Conservation (phyloP, 1,139 yeast species). For the Yamadazyma blattariae region DNA sequence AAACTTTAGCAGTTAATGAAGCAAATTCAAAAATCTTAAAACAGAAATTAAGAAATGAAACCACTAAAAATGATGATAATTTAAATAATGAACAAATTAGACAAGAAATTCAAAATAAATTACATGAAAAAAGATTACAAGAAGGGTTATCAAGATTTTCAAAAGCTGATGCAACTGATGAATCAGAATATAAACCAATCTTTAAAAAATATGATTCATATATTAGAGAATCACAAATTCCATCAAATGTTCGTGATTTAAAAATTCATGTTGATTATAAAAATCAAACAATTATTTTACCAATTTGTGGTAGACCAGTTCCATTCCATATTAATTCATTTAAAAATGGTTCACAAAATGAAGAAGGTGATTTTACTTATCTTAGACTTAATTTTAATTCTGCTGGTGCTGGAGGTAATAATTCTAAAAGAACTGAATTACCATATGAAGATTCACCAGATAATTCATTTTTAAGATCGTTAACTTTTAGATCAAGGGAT, state of each 20-base stretch:
- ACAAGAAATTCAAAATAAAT: slow-evolving; percentile 75
- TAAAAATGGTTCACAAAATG: slow-evolving; percentile 92
- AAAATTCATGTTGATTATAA: slow-evolving; percentile 85
- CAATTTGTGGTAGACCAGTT: slow-evolving; percentile 94
- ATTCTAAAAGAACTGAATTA: slow-evolving; percentile 68
- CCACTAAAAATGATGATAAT: slow-evolving; percentile 65
- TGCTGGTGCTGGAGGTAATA: slow-evolving; percentile 81
- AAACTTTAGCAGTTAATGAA: slow-evolving; percentile 27
- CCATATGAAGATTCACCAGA: slow-evolving; percentile 91
- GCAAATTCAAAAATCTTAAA: slow-evolving; percentile 63
- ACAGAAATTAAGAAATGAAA: slow-evolving; percentile 76
- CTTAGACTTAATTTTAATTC: slow-evolving; percentile 88
- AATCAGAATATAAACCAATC: slow-evolving; percentile 65
- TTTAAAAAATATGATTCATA: slow-evolving; percentile 94
- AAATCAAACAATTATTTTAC: slow-evolving; percentile 84
- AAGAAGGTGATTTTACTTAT: slow-evolving; percentile 93
- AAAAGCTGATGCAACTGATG: slow-evolving; percentile 68
- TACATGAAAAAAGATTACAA: slow-evolving; percentile 82
- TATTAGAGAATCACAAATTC: slow-evolving; percentile 89
- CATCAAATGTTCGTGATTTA: slow-evolving; percentile 76
- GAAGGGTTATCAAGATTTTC: slow-evolving; percentile 80
- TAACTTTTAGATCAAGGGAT: slow-evolving; percentile 87
- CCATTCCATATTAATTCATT: slow-evolving; percentile 95
- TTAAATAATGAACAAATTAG: slow-evolving; percentile 73
- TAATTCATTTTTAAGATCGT: slow-evolving; percentile 80